A percentile compares a stretch with the other conserved stretches of the same genome.
phyloP scores from a whole-genome alignment of 208 protist genomes.

The Jaenimonas drosophilae region DNA sequence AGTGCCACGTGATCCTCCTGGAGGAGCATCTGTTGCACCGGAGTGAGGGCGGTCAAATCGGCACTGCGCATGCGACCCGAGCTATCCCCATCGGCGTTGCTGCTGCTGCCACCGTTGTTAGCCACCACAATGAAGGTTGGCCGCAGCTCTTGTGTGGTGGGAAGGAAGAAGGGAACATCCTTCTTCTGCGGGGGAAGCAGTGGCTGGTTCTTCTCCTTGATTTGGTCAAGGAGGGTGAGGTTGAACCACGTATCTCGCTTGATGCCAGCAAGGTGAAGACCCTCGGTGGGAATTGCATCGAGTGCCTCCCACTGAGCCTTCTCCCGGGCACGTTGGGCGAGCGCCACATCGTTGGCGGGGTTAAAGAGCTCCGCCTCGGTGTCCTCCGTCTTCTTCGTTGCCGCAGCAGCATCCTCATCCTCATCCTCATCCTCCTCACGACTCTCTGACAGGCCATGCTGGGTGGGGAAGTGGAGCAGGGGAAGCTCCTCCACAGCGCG shows the following conservation, averaged over 20 bases:
- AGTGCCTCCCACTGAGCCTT: slow-evolving; percentile 25
- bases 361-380: slow-evolving; percentile 60
- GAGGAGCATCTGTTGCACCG: slow-evolving; percentile 59
- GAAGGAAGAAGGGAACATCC: slow-evolving; percentile 88
- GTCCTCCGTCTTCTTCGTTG: slow-evolving; percentile 13
- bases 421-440: slow-evolving; percentile 12
- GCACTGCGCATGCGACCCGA: slow-evolving; percentile 14
- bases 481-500: slow-evolving; percentile 32
- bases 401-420: slow-evolving; percentile 4
- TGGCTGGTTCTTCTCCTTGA: slow-evolving; percentile 86
- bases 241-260: slow-evolving; percentile 70
- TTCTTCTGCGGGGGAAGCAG: slow-evolving; percentile 86
- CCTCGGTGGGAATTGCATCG: slow-evolving; percentile 42
- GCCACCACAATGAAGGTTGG: slow-evolving; percentile 68
- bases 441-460: slow-evolving; percentile 45
- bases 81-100: not conserved
- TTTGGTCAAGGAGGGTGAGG: slow-evolving; percentile 78
- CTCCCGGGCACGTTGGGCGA: slow-evolving; percentile 26
- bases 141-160: slow-evolving; percentile 66
- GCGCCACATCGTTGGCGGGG: slow-evolving; percentile 41
- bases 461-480: slow-evolving; percentile 69
- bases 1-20: slow-evolving; percentile 38
- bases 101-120: not conserved
- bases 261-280: slow-evolving; percentile 54
- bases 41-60: slow-evolving; percentile 28